Percentiles rank a stretch among this genome's conserved stretches.
phyloP scores from a whole-genome alignment of 345 rosid genomes.

The Euphorbia tirucalli region DNA sequence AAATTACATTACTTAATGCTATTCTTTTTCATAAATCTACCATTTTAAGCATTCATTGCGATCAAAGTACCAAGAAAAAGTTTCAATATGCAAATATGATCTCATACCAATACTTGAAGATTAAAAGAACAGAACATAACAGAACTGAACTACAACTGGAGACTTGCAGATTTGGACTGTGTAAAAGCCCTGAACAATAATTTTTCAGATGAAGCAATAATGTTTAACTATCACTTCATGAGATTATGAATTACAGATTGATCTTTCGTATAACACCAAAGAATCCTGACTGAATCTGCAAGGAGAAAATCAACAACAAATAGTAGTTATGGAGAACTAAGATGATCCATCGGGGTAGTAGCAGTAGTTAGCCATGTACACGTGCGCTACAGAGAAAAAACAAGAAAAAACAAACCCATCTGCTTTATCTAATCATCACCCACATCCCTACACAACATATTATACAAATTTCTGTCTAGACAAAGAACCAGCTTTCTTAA shows the following conservation, averaged over 20 bases:
- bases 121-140: no score
- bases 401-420: constrained; percentile 15
- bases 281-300: constrained; percentile 44
- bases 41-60: not conserved
- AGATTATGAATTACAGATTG: constrained; percentile 39
- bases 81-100: not conserved
- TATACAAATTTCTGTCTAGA: constrained; percentile 37
- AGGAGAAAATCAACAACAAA: constrained; percentile 12
- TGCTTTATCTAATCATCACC: constrained; percentile 29
- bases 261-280: constrained; percentile 29
- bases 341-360: constrained; percentile 7
- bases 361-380: constrained; percentile 53
- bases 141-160: no score
- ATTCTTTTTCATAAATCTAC: no score
- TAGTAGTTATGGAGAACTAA: constrained; percentile 15
- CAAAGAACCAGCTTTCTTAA: constrained; percentile 14
- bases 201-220: constrained; percentile 7
- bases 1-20: not conserved
- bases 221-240: constrained; percentile 15
- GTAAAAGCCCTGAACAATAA: no score
- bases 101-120: not conserved
- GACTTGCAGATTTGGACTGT: no score
- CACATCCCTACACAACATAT: constrained; percentile 32
- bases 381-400: constrained; percentile 9
- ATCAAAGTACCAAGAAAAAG: not conserved